Base-by-base conservation (phyloP, 345 rosid species). In the Populus euphratica region DNA sequence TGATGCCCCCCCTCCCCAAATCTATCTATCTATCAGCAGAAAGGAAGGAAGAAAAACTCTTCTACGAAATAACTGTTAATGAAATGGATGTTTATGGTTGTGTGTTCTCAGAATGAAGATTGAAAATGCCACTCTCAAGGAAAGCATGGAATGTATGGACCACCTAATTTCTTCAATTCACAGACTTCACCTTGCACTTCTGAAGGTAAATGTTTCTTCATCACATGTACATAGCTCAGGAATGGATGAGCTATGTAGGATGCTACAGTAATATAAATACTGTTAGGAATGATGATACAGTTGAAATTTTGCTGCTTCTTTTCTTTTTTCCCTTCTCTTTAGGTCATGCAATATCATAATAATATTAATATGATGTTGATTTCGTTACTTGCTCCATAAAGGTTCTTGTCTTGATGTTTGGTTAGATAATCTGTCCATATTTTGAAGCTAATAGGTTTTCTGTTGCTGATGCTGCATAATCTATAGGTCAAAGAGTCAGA, bases 111-210 rank as follows among this genome's bases (percentile, higher is more conserved):
- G 97, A 82, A 84, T 91, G 96, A 94, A 86, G 88, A 91, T 96
- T 62, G 98, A 96, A 85, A 91, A 88, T 78, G 97, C 96, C 65
- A 88, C 97, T 69, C 84, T 96, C n/a, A 92, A 83, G 82, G 99
- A 96, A 87, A 92, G 87, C 88, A 78, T 92, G 83, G 98, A 86
- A 76, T 88, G 90, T 82, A 83, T 96, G 86, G 97, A 91, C 70
- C 96, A 90, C 86, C 82, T 96, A 76, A 92, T 90, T 23, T 86
- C 89, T 76, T 83, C 96, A 69, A 83, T 91, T 74, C 98, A 86
- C 79, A 89, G 97, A 84, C 97, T 96, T 74, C 97, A 92, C 54
- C 77, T 90, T 76, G 87, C 93, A 20, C 92, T 96, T 81, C 76
- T 85, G 29, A 91, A 91, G 98, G 99, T 94, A 81, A 44, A 63